Conservation (phyloP, 441 rosid species). For the Euphorbia corollata region DNA sequence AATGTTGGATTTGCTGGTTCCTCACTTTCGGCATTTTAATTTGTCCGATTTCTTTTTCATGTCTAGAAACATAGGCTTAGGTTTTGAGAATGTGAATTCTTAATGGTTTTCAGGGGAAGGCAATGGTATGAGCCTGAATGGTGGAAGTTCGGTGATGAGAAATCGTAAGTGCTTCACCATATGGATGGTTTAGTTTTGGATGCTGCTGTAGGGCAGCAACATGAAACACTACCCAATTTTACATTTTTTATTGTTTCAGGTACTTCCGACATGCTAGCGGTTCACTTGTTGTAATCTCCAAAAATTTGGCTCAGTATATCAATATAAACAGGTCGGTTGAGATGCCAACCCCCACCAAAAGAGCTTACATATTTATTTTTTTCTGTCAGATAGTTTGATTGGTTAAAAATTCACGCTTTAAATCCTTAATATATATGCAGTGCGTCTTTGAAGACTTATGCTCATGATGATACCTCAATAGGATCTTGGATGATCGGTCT, state of each 20-base stretch:
- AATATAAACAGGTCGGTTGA: constrained; percentile 76
- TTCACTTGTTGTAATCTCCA: constrained; percentile 65
- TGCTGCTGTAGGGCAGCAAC: constrained; percentile 4
- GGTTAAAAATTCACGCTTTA: neutral
- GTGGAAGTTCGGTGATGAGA: constrained; percentile 95
- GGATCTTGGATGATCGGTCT: constrained; percentile 99
- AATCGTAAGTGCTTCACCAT: constrained; percentile 60
- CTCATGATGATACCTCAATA: constrained; percentile 70
- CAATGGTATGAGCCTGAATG: constrained; percentile 97
- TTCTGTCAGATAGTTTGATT: neutral
- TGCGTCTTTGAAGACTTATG: constrained; percentile 79
- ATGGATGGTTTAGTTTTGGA: constrained; percentile 4
- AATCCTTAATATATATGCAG: constrained; percentile 33
- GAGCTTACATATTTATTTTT: neutral
- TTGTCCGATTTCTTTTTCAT: neutral
- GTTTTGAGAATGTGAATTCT: neutral
- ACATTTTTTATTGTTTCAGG: constrained; percentile 34
- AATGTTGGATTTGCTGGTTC: neutral
- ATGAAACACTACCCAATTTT: constrained; percentile 10
- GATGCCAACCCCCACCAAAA: neutral
- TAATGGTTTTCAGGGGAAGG: constrained; percentile 61
- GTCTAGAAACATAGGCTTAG: neutral
- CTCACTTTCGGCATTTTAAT: neutral
- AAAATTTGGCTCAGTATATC: constrained; percentile 78
- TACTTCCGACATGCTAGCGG: constrained; percentile 87